Percentiles rank a stretch among this genome's conserved stretches.
Evolutionary conservation across 164 flowering plant genomes (phyloP).

Genomic region (Tetrastigma voinierianum): DNA sequence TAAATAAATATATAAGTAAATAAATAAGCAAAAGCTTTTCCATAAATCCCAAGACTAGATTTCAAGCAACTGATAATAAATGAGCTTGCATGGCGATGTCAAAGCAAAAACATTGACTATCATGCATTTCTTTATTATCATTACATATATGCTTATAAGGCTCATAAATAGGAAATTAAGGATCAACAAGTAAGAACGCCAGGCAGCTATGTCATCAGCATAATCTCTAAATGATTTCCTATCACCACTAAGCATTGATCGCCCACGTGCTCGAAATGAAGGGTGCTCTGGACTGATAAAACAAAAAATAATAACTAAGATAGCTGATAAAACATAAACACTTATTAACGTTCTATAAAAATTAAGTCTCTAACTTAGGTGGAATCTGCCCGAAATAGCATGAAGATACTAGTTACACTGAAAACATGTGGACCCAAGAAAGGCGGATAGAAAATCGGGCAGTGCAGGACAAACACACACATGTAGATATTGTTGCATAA

Average conservation of each 20-base stretch:
- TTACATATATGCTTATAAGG: neutral
- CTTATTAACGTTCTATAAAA: too few species aligned
- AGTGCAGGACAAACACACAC: too few species aligned
- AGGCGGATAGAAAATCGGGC: too few species aligned
- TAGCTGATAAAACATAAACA: too few species aligned
- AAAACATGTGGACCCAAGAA: neutral
- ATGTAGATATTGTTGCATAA: too few species aligned
- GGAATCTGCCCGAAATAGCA: too few species aligned
- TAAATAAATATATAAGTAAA: too few species aligned
- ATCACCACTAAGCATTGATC: conserved; percentile 92
- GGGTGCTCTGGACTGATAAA: conserved; percentile 96
- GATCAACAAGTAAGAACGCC: conserved; percentile 40
- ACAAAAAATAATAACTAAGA: conserved; percentile 5
- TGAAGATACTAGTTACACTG: too few species aligned
- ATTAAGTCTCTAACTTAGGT: too few species aligned
- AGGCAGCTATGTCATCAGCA: conserved; percentile 52
- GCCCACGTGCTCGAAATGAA: conserved; percentile 69
- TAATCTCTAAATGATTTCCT: conserved; percentile 67
- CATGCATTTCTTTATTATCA: neutral
- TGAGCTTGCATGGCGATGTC: neutral
- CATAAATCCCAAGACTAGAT: neutral
- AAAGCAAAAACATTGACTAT: neutral
- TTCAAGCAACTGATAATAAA: neutral
- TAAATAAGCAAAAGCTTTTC: neutral
- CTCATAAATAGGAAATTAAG: neutral